phyloP scores from a whole-genome alignment of 371 early-diverging fungal genomes.

The Mucor indicus region DNA sequence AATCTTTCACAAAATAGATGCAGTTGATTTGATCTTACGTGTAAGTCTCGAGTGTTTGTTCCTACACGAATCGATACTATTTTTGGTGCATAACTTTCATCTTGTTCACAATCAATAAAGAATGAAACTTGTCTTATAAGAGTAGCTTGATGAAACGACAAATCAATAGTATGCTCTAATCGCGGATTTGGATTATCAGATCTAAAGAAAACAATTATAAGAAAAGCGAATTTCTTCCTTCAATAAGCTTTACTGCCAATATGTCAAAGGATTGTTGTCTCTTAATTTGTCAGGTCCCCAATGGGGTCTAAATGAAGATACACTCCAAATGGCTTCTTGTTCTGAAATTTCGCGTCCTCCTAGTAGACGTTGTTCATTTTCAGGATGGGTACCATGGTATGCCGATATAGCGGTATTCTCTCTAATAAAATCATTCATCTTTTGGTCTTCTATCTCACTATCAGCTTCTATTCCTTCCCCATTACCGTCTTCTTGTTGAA shows the following conservation, averaged over 20 bases:
- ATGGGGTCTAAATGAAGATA: conserved; percentile 69
- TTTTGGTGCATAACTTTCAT: conserved; percentile 93
- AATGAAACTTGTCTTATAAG: conserved; percentile 62
- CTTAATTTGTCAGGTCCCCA: conserved; percentile 66
- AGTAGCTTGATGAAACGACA: conserved; percentile 33
- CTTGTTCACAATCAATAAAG: conserved; percentile 76
- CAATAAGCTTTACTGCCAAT: conserved; percentile 78
- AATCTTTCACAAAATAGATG: background rate
- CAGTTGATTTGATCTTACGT: background rate
- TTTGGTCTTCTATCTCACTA: conserved; percentile 5
- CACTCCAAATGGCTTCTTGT: conserved; percentile 60
- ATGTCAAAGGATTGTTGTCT: conserved; percentile 70
- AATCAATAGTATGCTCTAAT: conserved; percentile 34
- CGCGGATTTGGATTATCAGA: conserved; percentile 49
- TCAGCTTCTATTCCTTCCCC: background rate
- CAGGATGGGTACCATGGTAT: conserved; percentile 34
- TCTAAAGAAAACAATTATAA: conserved; percentile 33
- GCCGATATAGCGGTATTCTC: conserved; percentile 21
- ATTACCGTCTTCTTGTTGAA: background rate
- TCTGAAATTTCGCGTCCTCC: conserved; percentile 60
- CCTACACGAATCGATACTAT: conserved; percentile 74
- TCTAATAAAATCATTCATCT: conserved; percentile 18
- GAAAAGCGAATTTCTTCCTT: background rate
- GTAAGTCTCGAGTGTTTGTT: conserved; percentile 60
- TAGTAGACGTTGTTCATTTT: conserved; percentile 14